Evolutionary conservation across 1,284 basidiomycete genomes (phyloP).

Genomic region (Trichosporon sp.): DNA sequence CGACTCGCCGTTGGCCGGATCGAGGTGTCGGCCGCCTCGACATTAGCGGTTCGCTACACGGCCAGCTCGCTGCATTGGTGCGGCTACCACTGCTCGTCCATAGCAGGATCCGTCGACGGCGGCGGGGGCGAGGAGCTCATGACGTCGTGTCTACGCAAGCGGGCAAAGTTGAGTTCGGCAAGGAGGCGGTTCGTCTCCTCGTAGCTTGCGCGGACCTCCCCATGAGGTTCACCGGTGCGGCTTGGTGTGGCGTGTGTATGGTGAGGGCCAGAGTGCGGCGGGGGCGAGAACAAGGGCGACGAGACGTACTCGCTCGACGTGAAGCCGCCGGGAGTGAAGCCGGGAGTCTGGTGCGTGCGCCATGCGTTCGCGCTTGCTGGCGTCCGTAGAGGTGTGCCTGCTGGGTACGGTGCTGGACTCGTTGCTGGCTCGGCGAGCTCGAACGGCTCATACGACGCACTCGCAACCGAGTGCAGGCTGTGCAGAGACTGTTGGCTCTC

Average conservation of each 20-base stretch:
- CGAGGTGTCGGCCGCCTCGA: too few species aligned
- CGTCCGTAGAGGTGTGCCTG: neutral
- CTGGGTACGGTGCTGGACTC: neutral
- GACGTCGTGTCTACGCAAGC: slow-evolving; percentile 27
- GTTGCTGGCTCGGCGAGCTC: neutral
- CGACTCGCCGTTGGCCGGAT: too few species aligned
- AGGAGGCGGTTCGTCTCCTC: slow-evolving; percentile 53
- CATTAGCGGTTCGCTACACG: too few species aligned
- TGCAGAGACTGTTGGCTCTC: slow-evolving; percentile 19
- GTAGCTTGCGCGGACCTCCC: slow-evolving; percentile 41
- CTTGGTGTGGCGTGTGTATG: neutral
- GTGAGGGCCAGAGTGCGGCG: slow-evolving; percentile 3
- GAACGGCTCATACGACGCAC: neutral
- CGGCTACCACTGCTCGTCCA: slow-evolving; percentile 18
- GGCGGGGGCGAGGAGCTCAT: neutral
- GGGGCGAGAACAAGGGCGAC: slow-evolving; percentile 21
- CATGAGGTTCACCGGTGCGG: slow-evolving; percentile 21
- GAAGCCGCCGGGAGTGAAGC: slow-evolving; percentile 26
- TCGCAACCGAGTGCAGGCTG: neutral
- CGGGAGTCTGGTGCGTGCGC: slow-evolving; percentile 16
- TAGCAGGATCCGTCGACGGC: slow-evolving; percentile 1
- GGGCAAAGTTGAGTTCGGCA: slow-evolving; percentile 47
- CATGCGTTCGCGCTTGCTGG: slow-evolving; percentile 10
- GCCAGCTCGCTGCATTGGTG: too few species aligned
- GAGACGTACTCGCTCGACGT: slow-evolving; percentile 25